Conservation (phyloP, 2,329 filamentous ascomycete genomes). For the Fusarium sp. region DNA sequence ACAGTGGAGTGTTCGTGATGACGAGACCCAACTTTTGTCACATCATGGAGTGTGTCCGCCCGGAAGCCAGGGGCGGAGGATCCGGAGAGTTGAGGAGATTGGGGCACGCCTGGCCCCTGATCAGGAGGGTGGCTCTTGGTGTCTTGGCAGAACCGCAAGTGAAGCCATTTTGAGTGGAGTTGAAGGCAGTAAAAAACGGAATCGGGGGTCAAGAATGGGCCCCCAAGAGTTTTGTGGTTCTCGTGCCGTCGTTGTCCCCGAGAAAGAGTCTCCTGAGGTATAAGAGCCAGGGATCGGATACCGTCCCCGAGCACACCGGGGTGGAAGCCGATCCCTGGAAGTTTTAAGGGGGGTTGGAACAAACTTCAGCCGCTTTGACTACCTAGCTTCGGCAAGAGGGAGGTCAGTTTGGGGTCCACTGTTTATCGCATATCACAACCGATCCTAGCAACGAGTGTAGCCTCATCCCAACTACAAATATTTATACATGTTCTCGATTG, state of each 20-base stretch:
- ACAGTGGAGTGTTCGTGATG: constrained; percentile 11
- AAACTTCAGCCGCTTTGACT: constrained; percentile 2
- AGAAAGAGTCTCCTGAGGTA: background rate
- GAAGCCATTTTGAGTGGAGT: background rate
- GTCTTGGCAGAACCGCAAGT: constrained; percentile 1
- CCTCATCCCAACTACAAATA: background rate
- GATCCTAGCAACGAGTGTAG: background rate
- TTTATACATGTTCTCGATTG: background rate
- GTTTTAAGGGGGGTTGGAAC: background rate
- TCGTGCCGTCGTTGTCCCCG: background rate
- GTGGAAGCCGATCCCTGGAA: background rate
- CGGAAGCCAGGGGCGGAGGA: background rate
- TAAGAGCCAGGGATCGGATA: background rate
- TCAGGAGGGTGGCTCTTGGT: constrained; percentile 60
- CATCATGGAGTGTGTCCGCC: constrained; percentile 6
- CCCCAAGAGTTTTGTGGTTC: background rate
- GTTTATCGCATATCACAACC: background rate
- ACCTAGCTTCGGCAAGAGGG: background rate
- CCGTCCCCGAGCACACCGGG: background rate
- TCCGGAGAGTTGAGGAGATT: constrained; percentile 2
- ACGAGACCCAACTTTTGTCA: constrained; percentile 3
- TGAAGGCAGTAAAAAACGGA: constrained; percentile 6
- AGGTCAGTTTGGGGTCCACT: background rate
- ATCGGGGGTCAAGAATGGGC: background rate
- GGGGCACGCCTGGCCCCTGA: constrained; percentile 50